phyloP scores from a whole-genome alignment of 257 asterid genomes.

The Euphrasia confusa region DNA sequence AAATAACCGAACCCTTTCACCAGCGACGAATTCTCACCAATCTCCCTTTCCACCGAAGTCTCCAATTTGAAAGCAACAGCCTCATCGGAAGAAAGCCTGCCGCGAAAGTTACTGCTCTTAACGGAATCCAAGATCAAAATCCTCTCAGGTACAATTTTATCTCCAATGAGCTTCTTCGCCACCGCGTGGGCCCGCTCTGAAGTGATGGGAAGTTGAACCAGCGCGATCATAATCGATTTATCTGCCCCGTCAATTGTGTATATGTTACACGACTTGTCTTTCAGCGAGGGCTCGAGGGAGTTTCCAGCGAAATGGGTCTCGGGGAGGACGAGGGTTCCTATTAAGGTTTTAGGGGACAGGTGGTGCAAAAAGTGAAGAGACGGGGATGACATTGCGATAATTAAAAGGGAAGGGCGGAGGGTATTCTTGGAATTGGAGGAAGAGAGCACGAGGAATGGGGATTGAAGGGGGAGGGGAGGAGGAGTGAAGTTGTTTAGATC shows the following conservation, averaged over 20 bases:
- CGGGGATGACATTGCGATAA: constrained; percentile 74
- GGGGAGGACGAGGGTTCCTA: constrained; percentile 73
- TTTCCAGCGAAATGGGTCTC: constrained; percentile 74
- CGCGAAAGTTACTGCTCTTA: constrained; percentile 68
- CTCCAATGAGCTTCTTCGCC: constrained; percentile 69
- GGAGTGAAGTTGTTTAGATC: constrained; percentile 90
- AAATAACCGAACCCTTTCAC: constrained; percentile 60
- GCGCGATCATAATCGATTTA: constrained; percentile 44
- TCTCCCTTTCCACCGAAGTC: constrained; percentile 44
- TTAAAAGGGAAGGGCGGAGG: constrained; percentile 66
- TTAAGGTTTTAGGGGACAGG: constrained; percentile 53
- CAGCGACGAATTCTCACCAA: constrained; percentile 29
- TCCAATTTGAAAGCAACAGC: constrained; percentile 69
- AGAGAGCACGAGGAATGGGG: constrained; percentile 65
- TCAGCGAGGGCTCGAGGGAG: constrained; percentile 54
- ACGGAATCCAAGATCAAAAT: constrained; percentile 81
- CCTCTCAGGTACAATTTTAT: constrained; percentile 55
- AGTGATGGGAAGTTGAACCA: constrained; percentile 65
- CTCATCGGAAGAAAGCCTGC: constrained; percentile 77
- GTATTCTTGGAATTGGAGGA: constrained; percentile 36
- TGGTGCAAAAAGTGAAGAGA: constrained; percentile 66
- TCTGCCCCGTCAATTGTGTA: constrained; percentile 51
- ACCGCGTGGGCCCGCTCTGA: constrained; percentile 78
- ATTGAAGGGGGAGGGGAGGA: constrained; percentile 66
- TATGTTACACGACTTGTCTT: constrained; percentile 79